Base-by-base conservation (phyloP, 441 rosid species). In the Daphne laureola region DNA sequence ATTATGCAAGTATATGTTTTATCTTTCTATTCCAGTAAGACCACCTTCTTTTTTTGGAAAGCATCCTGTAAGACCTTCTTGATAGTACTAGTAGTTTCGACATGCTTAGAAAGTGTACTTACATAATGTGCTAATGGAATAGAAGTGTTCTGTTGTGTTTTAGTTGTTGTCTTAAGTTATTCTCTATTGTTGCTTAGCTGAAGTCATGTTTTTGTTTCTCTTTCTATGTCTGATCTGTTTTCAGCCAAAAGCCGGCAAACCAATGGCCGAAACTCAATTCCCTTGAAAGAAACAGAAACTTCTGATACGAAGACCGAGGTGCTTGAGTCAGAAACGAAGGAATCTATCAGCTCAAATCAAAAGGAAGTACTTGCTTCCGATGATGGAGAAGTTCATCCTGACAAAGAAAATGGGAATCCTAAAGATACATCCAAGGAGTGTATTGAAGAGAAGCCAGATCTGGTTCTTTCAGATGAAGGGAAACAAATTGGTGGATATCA, bases 201-300 rank as follows among this genome's bases (percentile, higher is more conserved):
- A 31, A 31, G 36, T 31, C 36, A 31, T 31, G 36, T 5, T 31
- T 31, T 31, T 31, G 0, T 31, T 31, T 31, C 11, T 7, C 11
- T 21, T 21, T 21, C 1, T 21, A 21, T 21, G 25, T 21, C 3
- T 21, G 25, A 21, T 21, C 25, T 21, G 1, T 60, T 26, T 76
- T 71, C 79, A 84, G 95, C 79, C 0, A 90, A 86, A 70, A 67
- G 16, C 53, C 66, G 58, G 43, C 76, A 44, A 57, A 51, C 59
- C 43, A 55, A 64, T 59, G 70, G 71, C 58, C 45, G 55, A 42
- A 67, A 49, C 64, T 46, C 62, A 26, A 57, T 77, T 26, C 65
- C 35, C 57, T 67, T 45, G 59, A 61, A n/a, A 13, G 78, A 66
- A 51, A 59, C 60, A 41, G 69, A 62, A 46, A 66, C 63, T 61